Base-by-base conservation (phyloP, 306 rosid genomes). In the Prunus mira region DNA sequence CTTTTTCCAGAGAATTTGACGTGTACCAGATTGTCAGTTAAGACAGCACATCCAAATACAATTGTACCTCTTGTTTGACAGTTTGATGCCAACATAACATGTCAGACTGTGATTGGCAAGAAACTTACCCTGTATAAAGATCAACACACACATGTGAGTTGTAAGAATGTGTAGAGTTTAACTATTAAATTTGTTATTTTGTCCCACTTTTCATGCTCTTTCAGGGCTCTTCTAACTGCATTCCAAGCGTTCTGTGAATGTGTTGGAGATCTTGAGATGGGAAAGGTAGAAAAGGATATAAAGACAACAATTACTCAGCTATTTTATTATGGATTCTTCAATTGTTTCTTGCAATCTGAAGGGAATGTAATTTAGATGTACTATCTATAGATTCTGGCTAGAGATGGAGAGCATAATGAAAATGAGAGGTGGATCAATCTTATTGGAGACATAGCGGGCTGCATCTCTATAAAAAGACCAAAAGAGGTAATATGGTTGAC, bases 191-290 rank as follows among this genome's bases (percentile, higher is more conserved):
- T 74, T 8, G 12, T 47, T 25, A 32, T 34, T 69, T 24, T 58
- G 32, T 60, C 61, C 58, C 71, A 20, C 3, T 80, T 67, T 76
- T 71, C 72, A 65, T 75, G 69, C 62, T 77, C 78, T 71, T 73
- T 86, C 86, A 95, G 98, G 91, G 90, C 89, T 73, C 97, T 95
- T 86, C 87, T 92, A 76, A 79, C 89, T 79, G 98, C 98, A 76
- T 95, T 95, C 76, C 97, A 90, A 86, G 96, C 97, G 47, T 92
- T 95, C 83, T 95, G 98, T 83, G 98, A 95, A 77, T 95, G 98
- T 79, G 97, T 92, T 80, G 97, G 98, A 77, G 98, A 95, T 84
- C 92, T 95, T 78, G 98, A 95, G 83, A 95, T 95, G 98, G 98
- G 98, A 84, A 95, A 95, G 98, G 98, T 95, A 80, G 77, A 65